A percentile compares a stretch with the other conserved stretches of the same genome.
phyloP scores from a whole-genome alignment of 345 rosid genomes.

The Fremontodendron californicum region DNA sequence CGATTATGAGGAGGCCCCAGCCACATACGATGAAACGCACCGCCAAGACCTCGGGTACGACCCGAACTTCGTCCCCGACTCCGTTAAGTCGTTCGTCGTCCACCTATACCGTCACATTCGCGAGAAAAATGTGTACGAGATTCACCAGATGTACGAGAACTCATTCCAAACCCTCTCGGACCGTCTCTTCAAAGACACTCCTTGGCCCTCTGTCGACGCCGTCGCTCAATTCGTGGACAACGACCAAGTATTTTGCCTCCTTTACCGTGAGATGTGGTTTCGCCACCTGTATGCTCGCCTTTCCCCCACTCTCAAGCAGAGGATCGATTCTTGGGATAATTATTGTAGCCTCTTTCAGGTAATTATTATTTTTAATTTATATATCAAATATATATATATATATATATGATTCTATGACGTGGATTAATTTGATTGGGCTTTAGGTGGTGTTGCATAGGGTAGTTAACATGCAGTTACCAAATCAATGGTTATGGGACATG shows the following conservation, averaged over 20 bases:
- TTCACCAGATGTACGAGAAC: conserved; percentile 97
- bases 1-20: conserved; percentile 52
- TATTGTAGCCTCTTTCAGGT: conserved; percentile 88
- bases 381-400: too few species aligned
- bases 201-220: conserved; percentile 96
- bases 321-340: conserved; percentile 97
- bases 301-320: conserved; percentile 82
- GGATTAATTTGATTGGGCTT: background rate
- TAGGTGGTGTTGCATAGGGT: conserved; percentile 93
- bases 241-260: conserved; percentile 89
- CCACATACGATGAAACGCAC: conserved; percentile 35
- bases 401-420: background rate
- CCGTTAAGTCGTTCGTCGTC: conserved; percentile 83
- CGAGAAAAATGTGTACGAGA: conserved; percentile 98
- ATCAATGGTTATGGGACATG: conserved; percentile 99
- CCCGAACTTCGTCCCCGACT: conserved; percentile 88
- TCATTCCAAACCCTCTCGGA: conserved; percentile 90
- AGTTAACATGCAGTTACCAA: conserved; percentile 94
- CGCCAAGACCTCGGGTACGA: conserved; percentile 57
- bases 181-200: conserved; percentile 85
- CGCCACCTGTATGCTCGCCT: conserved; percentile 91
- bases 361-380: background rate
- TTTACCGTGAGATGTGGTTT: conserved; percentile 99
- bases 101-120: conserved; percentile 97
- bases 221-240: conserved; percentile 81